A percentile compares a stretch with the other conserved stretches of the same genome.
Evolutionary conservation across 2,329 filamentous ascomycete genomes (phyloP).

Genomic region (Microcera coccophila): DNA sequence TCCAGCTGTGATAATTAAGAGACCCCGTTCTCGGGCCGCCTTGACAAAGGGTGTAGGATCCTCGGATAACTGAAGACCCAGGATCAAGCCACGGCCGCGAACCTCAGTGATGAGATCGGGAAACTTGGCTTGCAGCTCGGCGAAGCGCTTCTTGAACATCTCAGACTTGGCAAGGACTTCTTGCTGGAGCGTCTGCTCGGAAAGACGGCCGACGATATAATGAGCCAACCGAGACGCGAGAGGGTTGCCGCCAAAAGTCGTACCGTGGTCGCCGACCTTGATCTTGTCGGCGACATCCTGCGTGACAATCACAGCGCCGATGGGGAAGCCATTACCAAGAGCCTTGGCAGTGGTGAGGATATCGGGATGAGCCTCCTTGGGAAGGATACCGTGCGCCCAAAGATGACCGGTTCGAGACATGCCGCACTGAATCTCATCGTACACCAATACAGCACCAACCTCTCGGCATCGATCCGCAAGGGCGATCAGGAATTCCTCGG

Average conservation of each 20-base stretch:
- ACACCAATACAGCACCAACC: conserved; percentile 84
- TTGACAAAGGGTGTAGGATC: conserved; percentile 73
- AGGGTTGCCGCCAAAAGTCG: conserved; percentile 91
- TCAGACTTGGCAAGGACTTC: conserved; percentile 63
- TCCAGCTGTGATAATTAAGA: conserved; percentile 88
- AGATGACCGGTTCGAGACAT: conserved; percentile 80
- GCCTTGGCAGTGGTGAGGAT: conserved; percentile 94
- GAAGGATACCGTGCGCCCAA: conserved; percentile 80
- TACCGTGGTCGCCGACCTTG: conserved; percentile 75
- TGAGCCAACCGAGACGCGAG: conserved; percentile 80
- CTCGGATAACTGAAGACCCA: conserved; percentile 76
- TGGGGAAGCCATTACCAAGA: conserved; percentile 92
- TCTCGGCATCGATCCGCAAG: conserved; percentile 81
- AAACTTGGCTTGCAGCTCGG: conserved; percentile 44
- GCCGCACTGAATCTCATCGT: conserved; percentile 97
- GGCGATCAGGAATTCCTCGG: conserved; percentile 75
- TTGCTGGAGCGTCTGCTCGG: conserved; percentile 65
- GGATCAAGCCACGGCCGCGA: conserved; percentile 77
- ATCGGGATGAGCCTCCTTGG: conserved; percentile 81
- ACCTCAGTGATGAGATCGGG: conserved; percentile 74
- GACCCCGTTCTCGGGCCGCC: conserved; percentile 79
- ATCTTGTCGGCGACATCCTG: conserved; percentile 40
- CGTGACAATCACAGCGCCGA: conserved; percentile 63
- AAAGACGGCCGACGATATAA: conserved; percentile 75
- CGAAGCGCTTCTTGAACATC: conserved; percentile 47